Evolutionary conservation across 805 yeast species (phyloP).

Genomic region (Blastobotrys parvus): DNA sequence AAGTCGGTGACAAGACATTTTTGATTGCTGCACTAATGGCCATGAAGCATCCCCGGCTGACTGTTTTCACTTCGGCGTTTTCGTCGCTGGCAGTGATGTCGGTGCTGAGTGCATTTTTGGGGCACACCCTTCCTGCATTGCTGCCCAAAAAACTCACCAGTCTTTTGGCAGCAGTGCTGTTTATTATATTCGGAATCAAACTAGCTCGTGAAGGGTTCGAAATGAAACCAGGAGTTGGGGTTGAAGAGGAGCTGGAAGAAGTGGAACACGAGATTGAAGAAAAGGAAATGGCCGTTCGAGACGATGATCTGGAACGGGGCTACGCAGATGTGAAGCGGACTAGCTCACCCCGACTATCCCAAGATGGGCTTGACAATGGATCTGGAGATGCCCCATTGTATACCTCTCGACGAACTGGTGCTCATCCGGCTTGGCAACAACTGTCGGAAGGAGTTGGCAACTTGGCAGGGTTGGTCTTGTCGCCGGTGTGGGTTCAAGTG

Average conservation of each 20-base stretch:
- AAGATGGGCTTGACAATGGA: conserved; percentile 29
- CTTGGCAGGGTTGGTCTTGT: conserved; percentile 54
- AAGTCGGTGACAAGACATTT: conserved; percentile 95
- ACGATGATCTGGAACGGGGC: conserved; percentile 48
- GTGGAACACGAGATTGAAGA: conserved; percentile 88
- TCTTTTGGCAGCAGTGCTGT: conserved; percentile 70
- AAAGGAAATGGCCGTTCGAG: conserved; percentile 42
- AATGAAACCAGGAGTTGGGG: conserved; percentile 73
- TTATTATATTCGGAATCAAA: conserved; percentile 73
- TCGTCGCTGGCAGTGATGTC: conserved; percentile 86
- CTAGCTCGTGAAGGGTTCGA: conserved; percentile 71
- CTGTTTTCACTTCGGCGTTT: conserved; percentile 87
- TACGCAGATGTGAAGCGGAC: conserved; percentile 11
- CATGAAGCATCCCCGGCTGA: conserved; percentile 76
- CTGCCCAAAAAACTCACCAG: conserved; percentile 75
- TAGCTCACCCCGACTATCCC: conserved; percentile 19
- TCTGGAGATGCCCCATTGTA: conserved; percentile 12
- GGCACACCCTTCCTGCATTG: conserved; percentile 81
- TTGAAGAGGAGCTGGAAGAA: conserved; percentile 91
- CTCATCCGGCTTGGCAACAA: conserved; percentile 11
- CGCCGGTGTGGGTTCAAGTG: conserved; percentile 91
- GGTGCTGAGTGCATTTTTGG: conserved; percentile 78
- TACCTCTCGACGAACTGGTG: conserved; percentile 11
- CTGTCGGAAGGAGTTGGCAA: conserved; percentile 37
- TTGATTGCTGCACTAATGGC: conserved; percentile 97